phyloP scores from a whole-genome alignment of 352 stramenopile species.

The Pythium pectinolyticum region DNA sequence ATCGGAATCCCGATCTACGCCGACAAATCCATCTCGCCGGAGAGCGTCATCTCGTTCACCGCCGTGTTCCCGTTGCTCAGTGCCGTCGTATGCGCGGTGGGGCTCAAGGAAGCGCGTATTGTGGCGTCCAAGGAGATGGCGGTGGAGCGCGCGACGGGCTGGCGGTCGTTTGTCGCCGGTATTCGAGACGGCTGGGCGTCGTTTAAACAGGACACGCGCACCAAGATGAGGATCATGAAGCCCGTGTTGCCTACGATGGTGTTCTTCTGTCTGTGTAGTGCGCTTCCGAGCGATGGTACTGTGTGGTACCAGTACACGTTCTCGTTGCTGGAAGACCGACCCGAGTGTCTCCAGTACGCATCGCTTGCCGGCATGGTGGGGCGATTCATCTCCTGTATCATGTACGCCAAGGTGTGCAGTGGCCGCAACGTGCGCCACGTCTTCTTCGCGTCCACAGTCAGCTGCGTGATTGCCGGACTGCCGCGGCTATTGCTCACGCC shows the following conservation, averaged over 20 bases:
- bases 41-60: constrained; percentile 65
- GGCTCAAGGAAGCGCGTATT: constrained; percentile 43
- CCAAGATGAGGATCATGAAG: constrained; percentile 48
- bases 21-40: constrained; percentile 48
- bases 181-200: constrained; percentile 26
- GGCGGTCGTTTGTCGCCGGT: constrained; percentile 5
- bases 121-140: neutral
- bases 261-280: constrained; percentile 83
- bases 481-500: constrained; percentile 65
- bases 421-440: constrained; percentile 67
- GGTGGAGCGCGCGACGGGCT: constrained; percentile 2
- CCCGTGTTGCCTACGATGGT: constrained; percentile 69
- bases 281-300: constrained; percentile 56
- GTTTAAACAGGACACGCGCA: constrained; percentile 49
- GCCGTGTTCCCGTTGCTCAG: constrained; percentile 53
- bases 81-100: constrained; percentile 48
- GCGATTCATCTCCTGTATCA: constrained; percentile 68
- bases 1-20: constrained; percentile 69
- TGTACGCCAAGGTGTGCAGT: constrained; percentile 71
- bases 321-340: constrained; percentile 50
- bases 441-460: constrained; percentile 76
- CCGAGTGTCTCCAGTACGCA: constrained; percentile 76
- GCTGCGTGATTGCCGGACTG: constrained; percentile 58
- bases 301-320: constrained; percentile 87
- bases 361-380: constrained; percentile 65